Conservation (phyloP, 345 rosid genomes). For the Eucalyptus regnans region DNA sequence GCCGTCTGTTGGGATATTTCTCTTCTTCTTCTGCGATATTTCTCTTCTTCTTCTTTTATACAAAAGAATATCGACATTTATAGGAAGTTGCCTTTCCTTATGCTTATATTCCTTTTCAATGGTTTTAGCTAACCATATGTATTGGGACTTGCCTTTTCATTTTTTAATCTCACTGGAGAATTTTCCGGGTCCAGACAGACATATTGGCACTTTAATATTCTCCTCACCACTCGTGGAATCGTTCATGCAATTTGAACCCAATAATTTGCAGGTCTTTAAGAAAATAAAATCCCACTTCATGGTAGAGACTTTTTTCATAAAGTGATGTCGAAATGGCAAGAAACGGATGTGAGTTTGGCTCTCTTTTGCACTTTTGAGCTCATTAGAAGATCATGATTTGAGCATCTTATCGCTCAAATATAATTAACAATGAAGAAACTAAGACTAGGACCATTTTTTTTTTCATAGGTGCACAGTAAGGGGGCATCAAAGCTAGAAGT, state of each 20-base stretch:
- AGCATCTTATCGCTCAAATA: background rate
- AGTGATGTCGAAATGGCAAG: background rate
- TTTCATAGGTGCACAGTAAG: background rate
- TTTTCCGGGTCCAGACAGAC: background rate
- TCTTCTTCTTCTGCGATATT: background rate
- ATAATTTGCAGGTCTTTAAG: background rate
- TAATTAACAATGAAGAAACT: background rate
- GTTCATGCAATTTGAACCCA: background rate
- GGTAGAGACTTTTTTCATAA: background rate
- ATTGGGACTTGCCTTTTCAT: background rate
- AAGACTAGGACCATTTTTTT: background rate
- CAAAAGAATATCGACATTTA: background rate
- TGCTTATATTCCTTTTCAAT: background rate
- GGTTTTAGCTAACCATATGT: background rate
- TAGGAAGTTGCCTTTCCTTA: background rate
- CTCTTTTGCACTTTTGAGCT: background rate
- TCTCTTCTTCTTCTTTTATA: background rate
- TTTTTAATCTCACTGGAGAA: background rate
- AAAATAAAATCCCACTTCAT: background rate
- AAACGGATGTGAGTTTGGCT: background rate
- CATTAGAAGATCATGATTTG: background rate
- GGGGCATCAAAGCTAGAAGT: background rate
- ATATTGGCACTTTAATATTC: background rate
- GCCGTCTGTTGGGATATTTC: background rate
- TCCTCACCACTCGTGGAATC: background rate